Evolutionary conservation across 352 stramenopile species (phyloP).

Genomic region (Phytopythium sindhum): DNA sequence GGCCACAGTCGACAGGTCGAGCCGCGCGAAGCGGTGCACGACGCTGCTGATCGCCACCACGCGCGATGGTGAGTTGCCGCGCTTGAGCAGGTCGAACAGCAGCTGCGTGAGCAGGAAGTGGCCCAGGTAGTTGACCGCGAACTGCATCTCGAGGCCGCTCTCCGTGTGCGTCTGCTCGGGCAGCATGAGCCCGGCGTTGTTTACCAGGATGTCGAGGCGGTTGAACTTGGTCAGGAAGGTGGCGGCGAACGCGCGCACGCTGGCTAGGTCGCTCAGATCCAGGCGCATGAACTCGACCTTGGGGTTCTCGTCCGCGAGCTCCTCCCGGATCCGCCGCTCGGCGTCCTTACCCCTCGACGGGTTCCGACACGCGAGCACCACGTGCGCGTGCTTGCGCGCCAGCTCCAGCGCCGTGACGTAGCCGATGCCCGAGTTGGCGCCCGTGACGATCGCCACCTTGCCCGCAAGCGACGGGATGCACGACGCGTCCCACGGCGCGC

Average conservation of each 20-base stretch:
- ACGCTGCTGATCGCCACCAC: conserved; percentile 39
- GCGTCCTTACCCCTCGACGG: conserved; percentile 22
- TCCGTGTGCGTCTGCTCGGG: conserved; percentile 27
- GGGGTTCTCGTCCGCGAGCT: conserved; percentile 8
- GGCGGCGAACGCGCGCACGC: conserved; percentile 28
- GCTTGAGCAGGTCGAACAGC: conserved; percentile 46
- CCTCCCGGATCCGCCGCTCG: conserved; percentile 20
- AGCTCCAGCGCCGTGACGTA: conserved; percentile 63
- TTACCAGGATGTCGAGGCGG: conserved; percentile 48
- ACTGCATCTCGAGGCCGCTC: conserved; percentile 51
- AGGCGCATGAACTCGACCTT: conserved; percentile 38
- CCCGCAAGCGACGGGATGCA: conserved; percentile 30
- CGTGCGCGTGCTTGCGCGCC: conserved; percentile 49
- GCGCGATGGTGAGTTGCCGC: conserved; percentile 14
- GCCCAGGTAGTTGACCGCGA: conserved; percentile 57
- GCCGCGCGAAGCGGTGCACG: conserved; percentile 23
- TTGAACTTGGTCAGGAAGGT: conserved; percentile 34
- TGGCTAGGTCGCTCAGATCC: conserved; percentile 39
- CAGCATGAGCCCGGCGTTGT: conserved; percentile 55
- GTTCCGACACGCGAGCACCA: conserved; percentile 85
- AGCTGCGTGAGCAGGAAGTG: conserved; percentile 56
- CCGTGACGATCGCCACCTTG: conserved; percentile 82
- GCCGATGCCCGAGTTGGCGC: conserved; percentile 85
- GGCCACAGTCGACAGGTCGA: conserved; percentile 27
- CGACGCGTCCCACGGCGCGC: conserved; percentile 12